Evolutionary conservation across 306 rosid species (phyloP).

Genomic region (Rubus idaeus): DNA sequence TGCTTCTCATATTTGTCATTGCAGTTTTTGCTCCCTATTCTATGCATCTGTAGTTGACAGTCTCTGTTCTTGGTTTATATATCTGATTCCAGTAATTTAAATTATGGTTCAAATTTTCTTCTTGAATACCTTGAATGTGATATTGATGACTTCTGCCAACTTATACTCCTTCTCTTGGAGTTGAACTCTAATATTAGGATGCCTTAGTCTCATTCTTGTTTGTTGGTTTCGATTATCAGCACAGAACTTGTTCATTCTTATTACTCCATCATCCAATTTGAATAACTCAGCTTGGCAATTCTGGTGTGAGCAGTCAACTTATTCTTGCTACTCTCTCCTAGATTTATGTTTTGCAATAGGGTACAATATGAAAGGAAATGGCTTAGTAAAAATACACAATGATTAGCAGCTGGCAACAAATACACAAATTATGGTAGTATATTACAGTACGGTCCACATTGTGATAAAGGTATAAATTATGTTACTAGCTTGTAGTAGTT

Average conservation of each 20-base stretch:
- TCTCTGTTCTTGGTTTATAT: slow-evolving; percentile 15
- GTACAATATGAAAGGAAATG: not conserved
- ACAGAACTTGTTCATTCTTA: not conserved
- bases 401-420: not conserved
- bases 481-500: not conserved
- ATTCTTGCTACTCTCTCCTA: not conserved
- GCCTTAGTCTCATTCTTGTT: not conserved
- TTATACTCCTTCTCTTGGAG: not conserved
- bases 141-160: not conserved
- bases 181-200: not conserved
- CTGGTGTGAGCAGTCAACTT: not conserved
- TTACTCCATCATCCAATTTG: not conserved
- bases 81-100: slow-evolving; percentile 4
- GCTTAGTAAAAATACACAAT: slow-evolving; percentile 5
- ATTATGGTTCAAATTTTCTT: not conserved
- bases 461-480: not conserved
- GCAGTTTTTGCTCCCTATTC: slow-evolving; percentile 27
- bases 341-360: not conserved
- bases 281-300: not conserved
- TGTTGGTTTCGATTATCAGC: not conserved
- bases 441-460: not conserved
- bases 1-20: slow-evolving; percentile 27
- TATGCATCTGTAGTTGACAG: slow-evolving; percentile 27
- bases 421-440: no score
- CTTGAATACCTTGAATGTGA: not conserved